Evolutionary conservation across 1,139 yeast genomes (phyloP).

Genomic region (Geotrichum fermentans): DNA sequence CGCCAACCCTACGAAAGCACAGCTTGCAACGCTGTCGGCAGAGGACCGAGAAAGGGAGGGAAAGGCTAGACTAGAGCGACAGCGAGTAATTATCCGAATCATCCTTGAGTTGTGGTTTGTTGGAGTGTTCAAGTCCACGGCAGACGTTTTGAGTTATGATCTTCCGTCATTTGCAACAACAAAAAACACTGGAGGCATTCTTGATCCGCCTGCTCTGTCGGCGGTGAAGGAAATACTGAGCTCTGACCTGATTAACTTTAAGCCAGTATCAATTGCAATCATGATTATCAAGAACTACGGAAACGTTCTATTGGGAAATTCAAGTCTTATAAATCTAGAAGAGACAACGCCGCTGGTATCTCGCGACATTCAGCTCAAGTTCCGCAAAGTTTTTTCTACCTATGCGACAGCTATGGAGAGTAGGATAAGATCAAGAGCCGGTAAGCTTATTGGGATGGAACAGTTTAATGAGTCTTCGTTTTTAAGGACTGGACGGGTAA

Average conservation of each 20-base stretch:
- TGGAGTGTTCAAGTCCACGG: constrained; percentile 40
- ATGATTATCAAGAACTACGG: constrained; percentile 51
- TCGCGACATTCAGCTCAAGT: constrained; percentile 27
- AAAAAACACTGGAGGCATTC: constrained; percentile 26
- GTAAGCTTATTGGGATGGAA: constrained; percentile 15
- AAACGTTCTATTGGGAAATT: constrained; percentile 19
- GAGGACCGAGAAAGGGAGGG: constrained; percentile 45
- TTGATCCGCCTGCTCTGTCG: constrained; percentile 44
- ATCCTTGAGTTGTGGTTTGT: constrained; percentile 58
- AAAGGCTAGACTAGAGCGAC: constrained; percentile 41
- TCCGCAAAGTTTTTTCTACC: constrained; percentile 41
- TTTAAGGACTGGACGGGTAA: constrained; percentile 17
- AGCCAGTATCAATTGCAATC: constrained; percentile 48
- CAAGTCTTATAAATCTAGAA: constrained; percentile 1
- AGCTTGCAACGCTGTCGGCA: constrained; percentile 33
- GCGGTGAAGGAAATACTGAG: constrained; percentile 53
- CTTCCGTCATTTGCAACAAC: constrained; percentile 42
- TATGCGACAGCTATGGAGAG: constrained; percentile 48
- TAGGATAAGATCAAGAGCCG: constrained; percentile 39
- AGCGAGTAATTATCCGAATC: constrained; percentile 50
- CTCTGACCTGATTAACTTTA: constrained; percentile 40
- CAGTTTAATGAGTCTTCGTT: constrained; percentile 16
- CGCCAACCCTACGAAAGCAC: constrained; percentile 38
- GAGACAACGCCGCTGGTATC: constrained; percentile 22
- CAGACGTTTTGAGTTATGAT: constrained; percentile 31